Evolutionary conservation across 2,329 filamentous ascomycete genomes (phyloP), one percentile per base, ranked within the genome.

Genomic region (Orbilia brochopaga): DNA sequence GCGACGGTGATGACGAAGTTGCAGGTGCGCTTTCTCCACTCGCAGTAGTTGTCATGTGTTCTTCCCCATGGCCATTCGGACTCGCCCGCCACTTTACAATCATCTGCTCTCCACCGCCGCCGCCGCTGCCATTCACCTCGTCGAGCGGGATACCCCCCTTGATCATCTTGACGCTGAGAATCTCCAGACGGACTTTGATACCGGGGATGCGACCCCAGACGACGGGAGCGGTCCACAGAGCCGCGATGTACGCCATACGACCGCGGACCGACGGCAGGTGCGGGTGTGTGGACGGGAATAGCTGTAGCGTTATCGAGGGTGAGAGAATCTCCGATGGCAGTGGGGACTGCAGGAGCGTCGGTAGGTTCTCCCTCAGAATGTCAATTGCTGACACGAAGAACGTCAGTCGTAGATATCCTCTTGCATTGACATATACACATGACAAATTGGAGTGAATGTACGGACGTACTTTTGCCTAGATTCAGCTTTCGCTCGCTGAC

Each of bases 181-280:
- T 94, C 76, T 91, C 87, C 10, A 99, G 85, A 75, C 87, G 88
- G 50, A 97, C 91, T 77, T 96, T 96, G 75, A 93, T 92, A 19
- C 97, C 86, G 1, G 94, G 94, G 0, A 99, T 85, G 27, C 90
- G 87, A 77, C 95, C 95, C 94, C 94, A 99, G 30, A 92, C 93
- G 57, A 99, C 89, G 0, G 94, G 94, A 0, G 92, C 92, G 0
- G 94, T 97, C 92, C 92, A 97, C 40, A 99, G 83, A 1, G 94
- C 94, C 17, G 94, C 93, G 37, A 90, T 90, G 79, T 99, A 99
- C 53, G 91, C 89, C 37, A 97, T 89, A 52, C 90, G 87, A 58
- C 94, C 94, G 27, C 90, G 91, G 44, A 97, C 94, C n/a, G 87
- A 90, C 35, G 94, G 94, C 1, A 99, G 90, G 79, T 93, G 89